Evolutionary conservation across 1,284 basidiomycete genomes (phyloP).

Genomic region (Anthracocystis panici-leucophaei): DNA sequence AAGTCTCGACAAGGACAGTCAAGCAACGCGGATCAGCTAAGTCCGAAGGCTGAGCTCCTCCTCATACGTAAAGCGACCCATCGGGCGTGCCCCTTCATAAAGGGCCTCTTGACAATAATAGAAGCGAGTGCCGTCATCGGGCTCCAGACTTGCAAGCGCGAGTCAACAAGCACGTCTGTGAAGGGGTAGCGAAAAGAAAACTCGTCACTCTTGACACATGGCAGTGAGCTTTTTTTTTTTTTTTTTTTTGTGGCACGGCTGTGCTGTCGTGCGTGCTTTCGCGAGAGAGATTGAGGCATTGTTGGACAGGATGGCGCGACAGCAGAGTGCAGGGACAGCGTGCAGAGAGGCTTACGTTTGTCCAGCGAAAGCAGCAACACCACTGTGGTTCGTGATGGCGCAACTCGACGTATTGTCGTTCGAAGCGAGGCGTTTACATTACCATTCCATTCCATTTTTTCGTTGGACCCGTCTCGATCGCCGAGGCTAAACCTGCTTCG

Average conservation of each 20-base stretch:
- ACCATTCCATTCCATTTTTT: constrained; percentile 4
- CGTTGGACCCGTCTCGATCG: background rate
- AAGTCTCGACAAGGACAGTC: background rate
- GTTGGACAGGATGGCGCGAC: constrained; percentile 21
- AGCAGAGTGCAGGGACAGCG: background rate
- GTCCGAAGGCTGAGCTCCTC: constrained; percentile 7
- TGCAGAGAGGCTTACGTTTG: background rate
- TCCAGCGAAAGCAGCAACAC: background rate
- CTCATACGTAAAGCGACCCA: background rate
- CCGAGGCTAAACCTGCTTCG: background rate
- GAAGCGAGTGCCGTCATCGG: constrained; percentile 26
- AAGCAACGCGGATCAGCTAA: constrained; percentile 10
- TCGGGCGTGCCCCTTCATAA: background rate
- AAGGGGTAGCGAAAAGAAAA: background rate
- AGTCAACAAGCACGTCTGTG: constrained; percentile 5
- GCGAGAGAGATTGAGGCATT: constrained; percentile 8
- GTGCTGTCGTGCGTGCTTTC: background rate
- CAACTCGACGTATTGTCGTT: constrained; percentile 20
- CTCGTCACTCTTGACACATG: background rate
- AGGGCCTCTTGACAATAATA: no score
- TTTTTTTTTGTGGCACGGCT: background rate
- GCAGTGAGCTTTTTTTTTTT: background rate
- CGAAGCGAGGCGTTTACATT: constrained; percentile 2
- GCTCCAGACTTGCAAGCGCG: constrained; percentile 43
- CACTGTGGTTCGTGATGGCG: constrained; percentile 18